Conservation (phyloP, 257 asterid species). For the Parsonsia alboflavescens region DNA sequence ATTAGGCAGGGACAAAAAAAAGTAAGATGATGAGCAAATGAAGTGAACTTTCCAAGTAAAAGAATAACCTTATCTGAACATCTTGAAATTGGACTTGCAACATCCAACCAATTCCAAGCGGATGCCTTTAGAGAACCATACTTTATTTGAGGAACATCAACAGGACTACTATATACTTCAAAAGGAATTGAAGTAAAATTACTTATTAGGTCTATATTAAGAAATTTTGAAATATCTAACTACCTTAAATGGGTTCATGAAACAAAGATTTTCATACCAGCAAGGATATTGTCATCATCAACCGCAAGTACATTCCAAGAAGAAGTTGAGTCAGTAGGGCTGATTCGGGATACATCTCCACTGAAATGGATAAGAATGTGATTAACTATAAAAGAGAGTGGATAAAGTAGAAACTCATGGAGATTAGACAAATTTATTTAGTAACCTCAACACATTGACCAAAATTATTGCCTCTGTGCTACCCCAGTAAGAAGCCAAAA, state of each 20-base stretch:
- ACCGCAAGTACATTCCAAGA: conserved; percentile 76
- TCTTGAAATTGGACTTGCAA: conserved; percentile 52
- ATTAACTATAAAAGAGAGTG: background rate
- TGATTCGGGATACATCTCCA: conserved; percentile 64
- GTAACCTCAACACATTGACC: conserved; percentile 66
- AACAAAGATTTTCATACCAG: conserved; percentile 39
- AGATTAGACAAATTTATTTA: conserved; percentile 14
- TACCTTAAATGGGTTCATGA: background rate
- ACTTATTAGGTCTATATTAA: conserved; percentile 5
- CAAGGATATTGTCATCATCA: conserved; percentile 61
- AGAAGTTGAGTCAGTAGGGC: conserved; percentile 54
- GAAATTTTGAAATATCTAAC: conserved; percentile 12
- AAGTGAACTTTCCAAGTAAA: background rate
- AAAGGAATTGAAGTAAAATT: conserved; percentile 9
- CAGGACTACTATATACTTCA: conserved; percentile 76
- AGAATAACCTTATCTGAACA: conserved; percentile 53
- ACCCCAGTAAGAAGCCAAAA: conserved; percentile 80
- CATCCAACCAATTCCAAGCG: conserved; percentile 74
- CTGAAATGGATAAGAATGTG: conserved; percentile 33
- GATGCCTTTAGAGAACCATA: conserved; percentile 50
- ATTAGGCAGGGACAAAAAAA: no score
- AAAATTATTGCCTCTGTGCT: conserved; percentile 60
- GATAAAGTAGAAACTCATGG: background rate
- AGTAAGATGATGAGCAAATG: background rate
- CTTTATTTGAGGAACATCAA: conserved; percentile 67